Evolutionary conservation across 2,329 filamentous ascomycete genomes (phyloP), one percentile per base, ranked within the genome.

Genomic region (Dryadomyces quercus-mongolicae): DNA sequence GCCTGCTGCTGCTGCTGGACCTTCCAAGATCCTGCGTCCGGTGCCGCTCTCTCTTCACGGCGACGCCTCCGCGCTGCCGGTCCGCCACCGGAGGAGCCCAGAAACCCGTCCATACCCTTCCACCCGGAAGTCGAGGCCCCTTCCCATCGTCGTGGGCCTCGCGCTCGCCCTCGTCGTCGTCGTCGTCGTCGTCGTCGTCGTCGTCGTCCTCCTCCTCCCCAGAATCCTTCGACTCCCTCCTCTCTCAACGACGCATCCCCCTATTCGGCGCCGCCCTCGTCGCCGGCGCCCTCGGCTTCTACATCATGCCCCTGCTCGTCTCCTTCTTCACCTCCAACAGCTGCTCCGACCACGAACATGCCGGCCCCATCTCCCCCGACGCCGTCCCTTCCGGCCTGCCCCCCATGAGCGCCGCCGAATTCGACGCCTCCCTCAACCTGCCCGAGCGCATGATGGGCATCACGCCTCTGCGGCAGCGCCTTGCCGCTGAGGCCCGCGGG

Each of bases 391-490:
- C 59, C 4, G 71, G 22, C 70, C 72, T 53, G 65, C 60, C 61
- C 18, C 63, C 72, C 51, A 69, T 71, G 15, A 57, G 66, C 22
- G 81, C 81, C 18, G 67, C 69, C 31, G 72, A 74, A 44, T 85
- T 84, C 63, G 81, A 85, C 66, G 68, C 70, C 54, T 74, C 74
- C 56, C 76, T 84, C 42, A 72, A 82, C 62, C 67, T 72, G 60
- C 75, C 76, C 4, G 81, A 85, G 65, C 71, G 69, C 65, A 69
- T 76, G 60, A 76, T 76, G 70, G 80, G 81, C 49, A 73, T 84
- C 59, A 73, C 69, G 6, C 66, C 65, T 18, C 65, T 82, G 52
- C 74, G 81, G 12, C 68, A 68, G 51, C 66, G 68, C 21, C 67
- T 85, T 25, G 75, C 74, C 1, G 62, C 65, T 13, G 64, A 67